These are phyloP conservation scores for Aspergillus terreus DNA, from an alignment of 2,329 filamentous ascomycete species.

Conservation along the genomic window DNA sequence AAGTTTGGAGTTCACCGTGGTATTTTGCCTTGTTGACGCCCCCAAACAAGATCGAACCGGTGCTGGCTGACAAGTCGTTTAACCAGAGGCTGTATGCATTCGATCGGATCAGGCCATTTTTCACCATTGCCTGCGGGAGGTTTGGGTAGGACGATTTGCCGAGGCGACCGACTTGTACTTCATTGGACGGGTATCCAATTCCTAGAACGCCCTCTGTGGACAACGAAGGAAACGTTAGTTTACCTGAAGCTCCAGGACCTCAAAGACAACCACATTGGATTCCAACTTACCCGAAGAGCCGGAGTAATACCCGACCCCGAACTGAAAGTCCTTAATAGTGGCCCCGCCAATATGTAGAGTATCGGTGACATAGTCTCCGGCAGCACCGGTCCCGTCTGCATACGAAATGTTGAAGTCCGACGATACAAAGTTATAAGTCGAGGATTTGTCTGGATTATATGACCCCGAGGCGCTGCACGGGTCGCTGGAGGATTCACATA, in stretches of 20 bases:
- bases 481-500: slow-evolving; percentile 42
- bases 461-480: slow-evolving; percentile 49
- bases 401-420: slow-evolving; percentile 84
- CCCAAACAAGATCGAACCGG: slow-evolving; percentile 69
- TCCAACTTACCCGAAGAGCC: slow-evolving; percentile 40
- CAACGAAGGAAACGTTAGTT: background rate
- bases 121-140: slow-evolving; percentile 62
- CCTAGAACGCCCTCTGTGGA: slow-evolving; percentile 70
- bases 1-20: slow-evolving; percentile 58
- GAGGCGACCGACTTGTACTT: slow-evolving; percentile 53
- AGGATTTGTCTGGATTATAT: slow-evolving; percentile 59
- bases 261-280: no score
- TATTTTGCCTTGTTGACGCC: slow-evolving; percentile 68
- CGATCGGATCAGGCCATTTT: slow-evolving; percentile 58
- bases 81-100: slow-evolving; percentile 73
- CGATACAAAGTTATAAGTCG: slow-evolving; percentile 70
- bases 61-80: slow-evolving; percentile 64
- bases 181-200: slow-evolving; percentile 76
- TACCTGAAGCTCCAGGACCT: background rate
- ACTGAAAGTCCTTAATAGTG: slow-evolving; percentile 51
- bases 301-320: slow-evolving; percentile 57
- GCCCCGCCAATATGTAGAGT: slow-evolving; percentile 55
- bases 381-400: slow-evolving; percentile 72
- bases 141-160: slow-evolving; percentile 60
- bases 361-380: slow-evolving; percentile 78